Percentiles rank a stretch among this genome's conserved stretches.
These are phyloP conservation scores for Cylindrotheca fusiformis DNA, from an alignment of 108 stramenopile species.

Conservation along the genomic window DNA sequence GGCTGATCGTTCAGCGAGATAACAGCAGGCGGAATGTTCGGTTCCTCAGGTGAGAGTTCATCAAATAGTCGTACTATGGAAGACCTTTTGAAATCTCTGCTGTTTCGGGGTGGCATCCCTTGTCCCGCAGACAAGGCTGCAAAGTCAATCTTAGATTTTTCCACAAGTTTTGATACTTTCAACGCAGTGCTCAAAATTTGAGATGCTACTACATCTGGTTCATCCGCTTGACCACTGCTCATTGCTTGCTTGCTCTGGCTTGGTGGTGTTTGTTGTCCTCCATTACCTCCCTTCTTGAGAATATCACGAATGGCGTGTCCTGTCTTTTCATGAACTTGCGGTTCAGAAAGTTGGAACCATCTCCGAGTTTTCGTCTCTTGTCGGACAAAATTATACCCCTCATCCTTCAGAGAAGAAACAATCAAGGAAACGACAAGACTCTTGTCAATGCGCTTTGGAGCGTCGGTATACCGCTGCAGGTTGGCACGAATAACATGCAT, in stretches of 20 bases:
- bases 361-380: slow-evolving; percentile 7
- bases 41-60: neutral
- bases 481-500: slow-evolving; percentile 15
- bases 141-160: neutral
- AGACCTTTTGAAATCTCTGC: neutral
- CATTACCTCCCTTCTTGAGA: slow-evolving; percentile 3
- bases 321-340: slow-evolving; percentile 26
- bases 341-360: slow-evolving; percentile 25
- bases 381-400: slow-evolving; percentile 27
- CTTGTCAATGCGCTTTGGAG: slow-evolving; percentile 14
- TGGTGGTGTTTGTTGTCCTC: neutral
- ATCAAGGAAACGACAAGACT: slow-evolving; percentile 23
- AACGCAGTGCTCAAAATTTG: neutral
- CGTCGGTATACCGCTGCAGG: slow-evolving; percentile 13
- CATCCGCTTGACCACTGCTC: neutral
- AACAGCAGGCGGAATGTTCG: neutral
- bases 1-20: neutral
- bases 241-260: neutral
- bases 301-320: slow-evolving; percentile 41
- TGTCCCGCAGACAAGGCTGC: neutral
- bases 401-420: slow-evolving; percentile 13
- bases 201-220: neutral
- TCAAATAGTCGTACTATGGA: neutral
- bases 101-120: neutral
- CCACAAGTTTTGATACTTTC: neutral